Evolutionary conservation across 352 stramenopile genomes (phyloP).

Genomic region (Achlya hypogyna): DNA sequence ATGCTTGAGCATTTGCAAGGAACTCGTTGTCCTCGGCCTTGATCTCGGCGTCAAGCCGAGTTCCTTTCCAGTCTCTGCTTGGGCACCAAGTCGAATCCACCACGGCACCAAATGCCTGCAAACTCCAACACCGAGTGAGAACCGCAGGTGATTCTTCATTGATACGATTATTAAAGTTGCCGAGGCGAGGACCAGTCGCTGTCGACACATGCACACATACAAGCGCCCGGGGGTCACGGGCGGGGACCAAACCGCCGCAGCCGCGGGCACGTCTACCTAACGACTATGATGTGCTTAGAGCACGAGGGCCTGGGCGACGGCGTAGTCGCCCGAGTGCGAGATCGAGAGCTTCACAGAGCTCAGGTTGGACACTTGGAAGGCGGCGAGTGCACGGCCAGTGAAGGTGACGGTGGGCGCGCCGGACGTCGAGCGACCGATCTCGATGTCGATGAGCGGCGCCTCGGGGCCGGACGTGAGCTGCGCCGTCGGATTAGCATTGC

Average conservation of each 20-base stretch:
- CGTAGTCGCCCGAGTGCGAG: constrained; percentile 83
- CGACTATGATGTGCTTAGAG: constrained; percentile 1
- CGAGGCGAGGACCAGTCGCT: too few relatives aligned
- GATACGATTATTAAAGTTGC: too few relatives aligned
- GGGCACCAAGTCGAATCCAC: too few relatives aligned
- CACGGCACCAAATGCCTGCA: too few relatives aligned
- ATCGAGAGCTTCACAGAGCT: constrained; percentile 78
- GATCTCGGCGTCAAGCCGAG: too few relatives aligned
- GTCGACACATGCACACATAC: too few relatives aligned
- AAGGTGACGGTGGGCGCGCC: constrained; percentile 68
- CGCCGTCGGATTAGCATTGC: constrained; percentile 49
- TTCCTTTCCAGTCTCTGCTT: too few relatives aligned
- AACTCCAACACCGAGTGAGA: too few relatives aligned
- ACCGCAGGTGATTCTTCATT: too few relatives aligned
- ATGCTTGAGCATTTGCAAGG: too few relatives aligned
- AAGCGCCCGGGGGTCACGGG: too few relatives aligned
- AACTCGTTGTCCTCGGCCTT: too few relatives aligned
- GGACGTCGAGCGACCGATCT: constrained; percentile 73
- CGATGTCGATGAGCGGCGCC: constrained; percentile 73
- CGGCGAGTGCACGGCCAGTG: constrained; percentile 60
- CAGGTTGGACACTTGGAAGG: constrained; percentile 68
- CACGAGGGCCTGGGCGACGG: constrained; percentile 71
- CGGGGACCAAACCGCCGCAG: background rate
- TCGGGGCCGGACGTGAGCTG: constrained; percentile 34
- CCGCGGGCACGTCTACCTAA: background rate